phyloP scores from a whole-genome alignment of 2,329 filamentous ascomycete species.

The Aspergillus sp. region DNA sequence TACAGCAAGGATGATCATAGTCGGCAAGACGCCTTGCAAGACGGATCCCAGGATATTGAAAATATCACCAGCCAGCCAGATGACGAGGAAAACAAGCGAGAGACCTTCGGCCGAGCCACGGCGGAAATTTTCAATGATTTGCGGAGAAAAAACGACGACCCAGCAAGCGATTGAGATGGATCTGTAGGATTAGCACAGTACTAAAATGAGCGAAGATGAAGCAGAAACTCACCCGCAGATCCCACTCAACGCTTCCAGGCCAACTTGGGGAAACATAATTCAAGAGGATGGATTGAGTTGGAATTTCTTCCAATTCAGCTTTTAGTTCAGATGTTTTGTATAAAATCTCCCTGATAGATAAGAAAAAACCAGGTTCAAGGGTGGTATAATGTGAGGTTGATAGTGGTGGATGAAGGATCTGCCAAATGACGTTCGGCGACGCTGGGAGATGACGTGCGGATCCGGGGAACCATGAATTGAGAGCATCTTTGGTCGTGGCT shows the following conservation, averaged over 20 bases:
- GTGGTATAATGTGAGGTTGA: too few species aligned
- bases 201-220: not conserved
- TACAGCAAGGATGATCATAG: slow-evolving; percentile 90
- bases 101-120: slow-evolving; percentile 80
- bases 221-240: slow-evolving; percentile 65
- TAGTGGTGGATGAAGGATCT: too few species aligned
- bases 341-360: not conserved
- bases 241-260: slow-evolving; percentile 86
- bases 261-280: slow-evolving; percentile 53
- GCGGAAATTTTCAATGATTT: slow-evolving; percentile 93
- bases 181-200: slow-evolving; percentile 37
- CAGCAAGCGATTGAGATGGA: slow-evolving; percentile 96
- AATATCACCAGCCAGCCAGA: slow-evolving; percentile 91
- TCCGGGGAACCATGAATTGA: too few species aligned
- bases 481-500: too few species aligned
- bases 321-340: not conserved
- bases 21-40: slow-evolving; percentile 84
- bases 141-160: slow-evolving; percentile 96
- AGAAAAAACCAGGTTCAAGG: too few species aligned
- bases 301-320: not conserved
- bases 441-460: too few species aligned
- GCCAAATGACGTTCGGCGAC: too few species aligned
- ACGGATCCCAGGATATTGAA: slow-evolving; percentile 96
- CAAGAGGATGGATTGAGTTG: slow-evolving; percentile 4
- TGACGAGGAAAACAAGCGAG: slow-evolving; percentile 83